These are phyloP conservation scores for Golubevia pallescens DNA, from an alignment of 1,284 basidiomycete species.

Conservation along the genomic window DNA sequence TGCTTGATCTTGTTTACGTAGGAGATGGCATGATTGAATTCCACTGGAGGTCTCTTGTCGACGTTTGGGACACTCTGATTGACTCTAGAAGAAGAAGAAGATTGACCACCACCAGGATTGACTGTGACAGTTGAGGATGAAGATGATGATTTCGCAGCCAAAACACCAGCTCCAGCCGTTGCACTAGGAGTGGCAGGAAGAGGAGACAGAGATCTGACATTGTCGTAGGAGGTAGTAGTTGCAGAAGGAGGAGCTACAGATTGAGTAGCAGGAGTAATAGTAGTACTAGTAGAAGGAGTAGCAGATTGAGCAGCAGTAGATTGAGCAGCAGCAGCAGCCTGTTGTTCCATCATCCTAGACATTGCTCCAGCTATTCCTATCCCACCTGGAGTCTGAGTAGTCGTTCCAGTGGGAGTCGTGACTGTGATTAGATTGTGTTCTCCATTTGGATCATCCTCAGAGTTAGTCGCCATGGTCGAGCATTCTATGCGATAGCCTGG, in stretches of 20 bases:
- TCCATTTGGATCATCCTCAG: conserved; percentile 35
- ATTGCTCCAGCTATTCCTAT: conserved; percentile 11
- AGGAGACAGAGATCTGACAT: conserved; percentile 4
- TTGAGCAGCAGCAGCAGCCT: not conserved
- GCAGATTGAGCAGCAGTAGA: conserved; percentile 14
- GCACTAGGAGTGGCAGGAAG: conserved; percentile 24
- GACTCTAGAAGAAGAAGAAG: not conserved
- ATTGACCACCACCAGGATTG: not conserved
- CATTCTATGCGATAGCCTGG: conserved; percentile 96
- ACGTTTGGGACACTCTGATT: not conserved
- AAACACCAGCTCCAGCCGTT: conserved; percentile 23
- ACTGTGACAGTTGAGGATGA: conserved; percentile 1
- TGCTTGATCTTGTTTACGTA: conserved; percentile 99
- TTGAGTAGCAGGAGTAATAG: not conserved
- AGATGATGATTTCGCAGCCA: conserved; percentile 6
- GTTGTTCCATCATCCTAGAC: conserved; percentile 6
- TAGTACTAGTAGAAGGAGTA: conserved; percentile 7
- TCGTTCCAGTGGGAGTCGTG: conserved; percentile 87
- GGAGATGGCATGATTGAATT: conserved; percentile 97
- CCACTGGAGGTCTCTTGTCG: conserved; percentile 68
- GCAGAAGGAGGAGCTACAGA: not conserved
- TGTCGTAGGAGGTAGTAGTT: conserved; percentile 21
- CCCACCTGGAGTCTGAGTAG: conserved; percentile 68
- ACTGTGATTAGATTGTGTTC: conserved; percentile 87
- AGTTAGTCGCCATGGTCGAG: conserved; percentile 69